These are phyloP conservation scores for Solanum aculeatissimum DNA, from an alignment of 305 asterid genomes.

Conservation along the genomic window DNA sequence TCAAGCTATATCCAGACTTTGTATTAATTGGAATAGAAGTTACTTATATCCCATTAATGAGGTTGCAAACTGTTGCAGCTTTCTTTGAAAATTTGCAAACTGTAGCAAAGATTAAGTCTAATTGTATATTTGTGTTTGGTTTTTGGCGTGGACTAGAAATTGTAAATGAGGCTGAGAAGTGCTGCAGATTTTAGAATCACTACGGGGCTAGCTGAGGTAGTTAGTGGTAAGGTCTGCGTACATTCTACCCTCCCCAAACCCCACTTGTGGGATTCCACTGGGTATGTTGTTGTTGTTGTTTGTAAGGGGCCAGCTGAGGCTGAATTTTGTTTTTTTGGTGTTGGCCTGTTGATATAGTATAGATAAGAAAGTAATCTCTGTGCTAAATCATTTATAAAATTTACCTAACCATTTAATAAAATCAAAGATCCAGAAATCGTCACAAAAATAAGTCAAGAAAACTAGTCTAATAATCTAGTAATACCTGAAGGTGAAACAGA, in stretches of 20 bases:
- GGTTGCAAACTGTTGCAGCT: not conserved
- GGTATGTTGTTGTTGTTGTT: too few relatives aligned
- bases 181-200: not conserved
- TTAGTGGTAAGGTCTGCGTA: too few relatives aligned
- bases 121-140: not conserved
- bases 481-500: slow-evolving; percentile 92
- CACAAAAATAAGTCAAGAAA: not conserved
- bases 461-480: not conserved
- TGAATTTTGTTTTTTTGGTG: not conserved
- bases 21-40: not conserved
- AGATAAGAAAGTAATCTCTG: not conserved
- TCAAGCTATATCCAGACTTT: not conserved
- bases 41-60: not conserved
- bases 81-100: not conserved
- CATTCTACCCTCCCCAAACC: too few relatives aligned
- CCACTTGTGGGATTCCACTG: too few relatives aligned
- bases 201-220: not conserved
- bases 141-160: not conserved
- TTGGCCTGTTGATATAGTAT: not conserved
- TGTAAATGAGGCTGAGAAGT: not conserved
- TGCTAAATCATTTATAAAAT: not conserved
- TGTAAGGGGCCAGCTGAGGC: not conserved
- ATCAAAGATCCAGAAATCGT: not conserved
- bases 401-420: not conserved
- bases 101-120: not conserved